These are phyloP conservation scores for Leccinum disarticulatum DNA, from an alignment of 768 basidiomycete species.

Conservation along the genomic window DNA sequence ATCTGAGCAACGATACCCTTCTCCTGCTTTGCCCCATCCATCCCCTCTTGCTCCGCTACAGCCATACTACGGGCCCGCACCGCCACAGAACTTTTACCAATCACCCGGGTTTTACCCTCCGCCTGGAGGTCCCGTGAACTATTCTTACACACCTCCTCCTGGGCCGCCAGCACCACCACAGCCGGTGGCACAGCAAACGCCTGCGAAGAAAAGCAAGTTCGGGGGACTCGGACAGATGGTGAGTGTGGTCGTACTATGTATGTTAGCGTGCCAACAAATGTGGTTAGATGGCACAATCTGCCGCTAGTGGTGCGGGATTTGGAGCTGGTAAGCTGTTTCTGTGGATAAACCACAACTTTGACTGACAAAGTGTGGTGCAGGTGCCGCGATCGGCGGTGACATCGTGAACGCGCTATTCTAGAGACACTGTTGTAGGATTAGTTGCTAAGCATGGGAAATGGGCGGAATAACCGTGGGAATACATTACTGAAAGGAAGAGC, in stretches of 20 bases:
- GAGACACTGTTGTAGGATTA: slow-evolving; percentile 9
- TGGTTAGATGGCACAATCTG: slow-evolving; percentile 32
- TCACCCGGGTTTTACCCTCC: slow-evolving; percentile 18
- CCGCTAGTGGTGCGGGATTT: slow-evolving; percentile 46
- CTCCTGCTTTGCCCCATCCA: slow-evolving; percentile 23
- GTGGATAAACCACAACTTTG: too few relatives aligned
- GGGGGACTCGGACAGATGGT: slow-evolving; percentile 42
- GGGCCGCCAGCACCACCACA: slow-evolving; percentile 41
- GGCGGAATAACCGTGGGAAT: slow-evolving; percentile 21
- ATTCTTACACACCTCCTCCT: slow-evolving; percentile 28
- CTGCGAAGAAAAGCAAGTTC: slow-evolving; percentile 38
- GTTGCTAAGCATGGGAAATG: slow-evolving; percentile 22
- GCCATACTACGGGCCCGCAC: slow-evolving; percentile 12
- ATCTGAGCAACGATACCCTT: slow-evolving; percentile 15
- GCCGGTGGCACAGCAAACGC: slow-evolving; percentile 31
- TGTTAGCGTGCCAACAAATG: background rate
- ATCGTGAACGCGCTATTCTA: slow-evolving; percentile 51
- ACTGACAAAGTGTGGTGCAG: slow-evolving; percentile 24
- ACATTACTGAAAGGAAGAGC: slow-evolving; percentile 15
- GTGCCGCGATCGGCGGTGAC: slow-evolving; percentile 44
- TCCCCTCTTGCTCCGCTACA: slow-evolving; percentile 14
- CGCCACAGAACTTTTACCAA: slow-evolving; percentile 17
- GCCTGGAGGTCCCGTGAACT: slow-evolving; percentile 5
- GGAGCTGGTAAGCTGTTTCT: slow-evolving; percentile 38
- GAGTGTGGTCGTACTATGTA: slow-evolving; percentile 10